Evolutionary conservation across 2,329 filamentous ascomycete species (phyloP).

Genomic region (Lithohypha guttulata): DNA sequence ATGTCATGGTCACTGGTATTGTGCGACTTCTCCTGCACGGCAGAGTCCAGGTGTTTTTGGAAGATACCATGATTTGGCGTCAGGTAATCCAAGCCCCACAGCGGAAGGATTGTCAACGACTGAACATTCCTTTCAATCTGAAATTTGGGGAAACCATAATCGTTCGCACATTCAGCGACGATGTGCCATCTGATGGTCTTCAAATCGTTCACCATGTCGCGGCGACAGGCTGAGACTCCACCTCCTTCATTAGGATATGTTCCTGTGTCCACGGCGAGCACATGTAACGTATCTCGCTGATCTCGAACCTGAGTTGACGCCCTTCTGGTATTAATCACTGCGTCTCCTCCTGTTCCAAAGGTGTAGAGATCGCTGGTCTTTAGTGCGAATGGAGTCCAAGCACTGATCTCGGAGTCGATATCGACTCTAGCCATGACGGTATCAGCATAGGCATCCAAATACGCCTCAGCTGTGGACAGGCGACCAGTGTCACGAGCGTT

Average conservation of each 20-base stretch:
- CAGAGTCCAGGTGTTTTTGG: conserved; percentile 42
- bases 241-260: conserved; percentile 45
- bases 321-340: conserved; percentile 40
- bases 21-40: conserved; percentile 39
- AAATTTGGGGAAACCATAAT: conserved; percentile 45
- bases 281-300: conserved; percentile 39
- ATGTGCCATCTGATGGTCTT: conserved; percentile 45
- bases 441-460: conserved; percentile 38
- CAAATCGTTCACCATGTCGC: conserved; percentile 45
- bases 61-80: conserved; percentile 45
- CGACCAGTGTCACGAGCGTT: conserved; percentile 33
- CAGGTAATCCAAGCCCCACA: conserved; percentile 45
- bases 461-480: conserved; percentile 33
- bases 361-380: conserved; percentile 42
- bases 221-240: conserved; percentile 45
- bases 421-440: conserved; percentile 43
- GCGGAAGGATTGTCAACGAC: conserved; percentile 43
- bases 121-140: conserved; percentile 47
- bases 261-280: conserved; percentile 43
- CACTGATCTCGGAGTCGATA: conserved; percentile 41
- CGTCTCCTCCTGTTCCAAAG: conserved; percentile 44
- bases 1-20: conserved; percentile 38
- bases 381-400: conserved; percentile 42
- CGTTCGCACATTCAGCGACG: conserved; percentile 45
- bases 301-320: conserved; percentile 39